Conservation (phyloP, 257 asterid genomes). For the Eustoma russellianum region DNA sequence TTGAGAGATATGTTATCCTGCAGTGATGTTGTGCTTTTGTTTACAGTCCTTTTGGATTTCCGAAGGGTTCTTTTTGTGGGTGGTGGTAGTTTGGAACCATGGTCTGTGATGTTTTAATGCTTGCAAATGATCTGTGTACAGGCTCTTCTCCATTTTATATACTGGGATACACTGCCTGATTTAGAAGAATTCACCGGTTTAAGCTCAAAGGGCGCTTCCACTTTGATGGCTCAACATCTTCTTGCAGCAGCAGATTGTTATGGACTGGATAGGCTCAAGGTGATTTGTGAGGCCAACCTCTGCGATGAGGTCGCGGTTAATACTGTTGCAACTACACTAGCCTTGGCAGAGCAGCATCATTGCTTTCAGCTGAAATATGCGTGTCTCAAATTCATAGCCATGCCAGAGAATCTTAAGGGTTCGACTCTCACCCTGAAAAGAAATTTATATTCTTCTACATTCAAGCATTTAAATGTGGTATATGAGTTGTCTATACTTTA, state of each 20-base stretch:
- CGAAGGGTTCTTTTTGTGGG: too few species aligned
- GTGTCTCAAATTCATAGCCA: conserved; percentile 76
- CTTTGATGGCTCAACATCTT: conserved; percentile 90
- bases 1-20: conserved; percentile 15
- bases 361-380: conserved; percentile 81
- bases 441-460: too few species aligned
- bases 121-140: conserved; percentile 8
- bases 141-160: conserved; percentile 86
- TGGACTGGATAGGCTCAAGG: conserved; percentile 80
- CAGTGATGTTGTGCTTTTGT: conserved; percentile 15
- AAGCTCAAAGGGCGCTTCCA: conserved; percentile 76
- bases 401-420: conserved; percentile 87
- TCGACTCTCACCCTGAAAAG: too few species aligned
- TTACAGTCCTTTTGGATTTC: conserved; percentile 4
- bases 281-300: conserved; percentile 79
- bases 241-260: conserved; percentile 96
- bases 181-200: conserved; percentile 88
- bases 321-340: conserved; percentile 93
- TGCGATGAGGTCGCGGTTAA: conserved; percentile 81
- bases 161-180: conserved; percentile 79
- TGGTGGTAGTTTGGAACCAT: too few species aligned
- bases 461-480: too few species aligned
- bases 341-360: conserved; percentile 96
- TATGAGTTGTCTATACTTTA: too few species aligned
- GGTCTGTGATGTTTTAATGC: too few species aligned